Base-by-base conservation (phyloP, 2,329 filamentous ascomycete species). In the Setomelanomma holmii region DNA sequence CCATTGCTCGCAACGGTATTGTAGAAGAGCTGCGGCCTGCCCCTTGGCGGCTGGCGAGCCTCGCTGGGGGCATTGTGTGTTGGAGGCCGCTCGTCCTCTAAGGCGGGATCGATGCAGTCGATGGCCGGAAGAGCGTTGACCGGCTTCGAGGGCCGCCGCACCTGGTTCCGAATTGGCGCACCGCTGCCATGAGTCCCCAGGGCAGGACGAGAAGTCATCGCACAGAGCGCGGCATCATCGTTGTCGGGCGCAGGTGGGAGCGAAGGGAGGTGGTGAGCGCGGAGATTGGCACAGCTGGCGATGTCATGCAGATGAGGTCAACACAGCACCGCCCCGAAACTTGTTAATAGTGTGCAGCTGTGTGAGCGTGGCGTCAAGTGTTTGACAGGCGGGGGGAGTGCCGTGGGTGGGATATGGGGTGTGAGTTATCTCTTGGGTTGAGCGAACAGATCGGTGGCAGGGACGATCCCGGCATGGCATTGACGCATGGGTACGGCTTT, bases 121-220 rank as follows among this genome's bases (percentile, higher is more conserved):
- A 40, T n/a, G 65, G 64, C 39, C 58, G 67, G 51, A 56, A 63
- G 64, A 45, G 51, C 58, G 52, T 56, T 64, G 55, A 50, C 46
- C 40, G 61, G 67, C 62, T 67, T 66, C 47, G 65, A 65, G 51
- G 65, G 63, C 47, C 57, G 62, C 53, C 66, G 67, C 57, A 49
- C 61, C 54, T 67, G 69, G 45, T 58, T 55, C 52, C 61, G 62
- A 47, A 61, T 61, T 40, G 65, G 68, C 60, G 60, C 63, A 58
- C 59, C 68, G 61, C 63, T 69, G 60, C 65, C 71, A 59, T 68
- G 72, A 58, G 70, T 69, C 66, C 72, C 72, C 68, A 65, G 68
- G 64, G 68, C 71, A 75, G 73, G 71, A 73, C 74, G 73, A 68
- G 75, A 75, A 74, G 66, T 76, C 75, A 76, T 77, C 63, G 73